Base-by-base conservation (phyloP, 768 basidiomycete species). In the Melanogaster broomeanus region DNA sequence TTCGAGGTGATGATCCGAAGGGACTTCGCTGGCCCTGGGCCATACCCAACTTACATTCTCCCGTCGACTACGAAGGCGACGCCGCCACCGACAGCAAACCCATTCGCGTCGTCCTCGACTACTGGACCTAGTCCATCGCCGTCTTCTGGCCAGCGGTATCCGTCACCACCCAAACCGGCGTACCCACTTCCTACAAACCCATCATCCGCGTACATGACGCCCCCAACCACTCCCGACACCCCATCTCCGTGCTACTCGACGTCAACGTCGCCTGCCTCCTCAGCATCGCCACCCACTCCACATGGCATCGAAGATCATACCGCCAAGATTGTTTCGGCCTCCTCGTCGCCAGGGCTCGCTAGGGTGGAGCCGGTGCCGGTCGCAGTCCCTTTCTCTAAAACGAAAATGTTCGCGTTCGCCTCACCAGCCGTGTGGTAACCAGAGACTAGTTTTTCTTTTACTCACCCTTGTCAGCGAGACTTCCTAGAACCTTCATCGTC, bases 381-480 rank as follows among this genome's bases (percentile, higher is more conserved):
- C 24, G 58, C n/a, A n/a, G n/a, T 65, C 2, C 57, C 69, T 18
- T 74, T 80, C 48, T 51, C 63, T 3, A 86, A 85, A 65, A 62
- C 65, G 6, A 81, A 83, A 64, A 84, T 84, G 76, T 87, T 84
- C 39, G 83, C 85, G 0, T 78, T 80, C 53, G 85, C 85, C 11
- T 70, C 78, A 2, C 82, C 83, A 0, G 73, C 84, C 2, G 73
- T 75, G 18, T 87, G 85, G 85, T 87, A 76, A 74, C 62, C 42
- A 34, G 22, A 53, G 42, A 61, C 62, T 65, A 53, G 45, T 44
- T 52, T 53, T 50, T n/a, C n/a, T 48, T 30, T 55, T 46, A 68
- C 58, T 52, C 57, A 48, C 64, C 58, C n/a, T n/a, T n/a, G n/a
- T n/a, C n/a, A n/a, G n/a, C n/a, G 45, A 50, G 52, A 50, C 49